Base-by-base conservation (phyloP, 192 early-diverging fungal genomes). In the Pilaira anomala region DNA sequence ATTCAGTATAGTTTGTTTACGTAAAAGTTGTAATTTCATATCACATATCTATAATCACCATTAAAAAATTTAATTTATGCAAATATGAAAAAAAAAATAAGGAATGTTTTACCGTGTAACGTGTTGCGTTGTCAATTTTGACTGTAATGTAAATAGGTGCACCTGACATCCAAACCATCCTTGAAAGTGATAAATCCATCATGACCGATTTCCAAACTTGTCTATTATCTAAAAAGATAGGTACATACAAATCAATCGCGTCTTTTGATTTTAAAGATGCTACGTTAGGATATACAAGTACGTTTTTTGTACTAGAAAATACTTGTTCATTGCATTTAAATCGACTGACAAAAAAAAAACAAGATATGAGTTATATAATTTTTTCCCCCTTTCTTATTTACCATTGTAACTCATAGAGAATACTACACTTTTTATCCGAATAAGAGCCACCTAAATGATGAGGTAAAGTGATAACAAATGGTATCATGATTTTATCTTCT, bases 391-490 rank as follows among this genome's bases (percentile, higher is more conserved):
- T n/a, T 29, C 25, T 22, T 26, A 25, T 36, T 22, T 50, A 67
- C 67, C 67, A 48, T 60, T 63, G 33, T 19, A 69, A 44, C 18
- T 53, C 39, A 25, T 69, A 69, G 28, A 30, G 52, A 55, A 69
- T 29, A 18, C 18, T 29, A 24, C 51, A 48, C 16, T 62, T 69
- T 55, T 62, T 69, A 36, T 69, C 67, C 14, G 55, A 16, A 33
- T 63, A 69, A 40, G 51, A 62, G 7, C 51, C 30, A 22, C 67
- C 51, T 16, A 63, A 46, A 11, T 56, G 28, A 12, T 25, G 14
- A 12, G 44, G 44, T 1, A 69, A 39, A n/a, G 50, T 44, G 16
- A 48, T 26, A 16, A 13, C 13, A 57, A 69, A 69, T 21, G 66
- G 51, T 25, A 62, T 41, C 21, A 9, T 28, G 7, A 52, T 52